Percentiles rank a stretch among this genome's conserved stretches.
Evolutionary conservation across 1,284 basidiomycete genomes (phyloP).

Genomic region (Ceratobasidium sp.): DNA sequence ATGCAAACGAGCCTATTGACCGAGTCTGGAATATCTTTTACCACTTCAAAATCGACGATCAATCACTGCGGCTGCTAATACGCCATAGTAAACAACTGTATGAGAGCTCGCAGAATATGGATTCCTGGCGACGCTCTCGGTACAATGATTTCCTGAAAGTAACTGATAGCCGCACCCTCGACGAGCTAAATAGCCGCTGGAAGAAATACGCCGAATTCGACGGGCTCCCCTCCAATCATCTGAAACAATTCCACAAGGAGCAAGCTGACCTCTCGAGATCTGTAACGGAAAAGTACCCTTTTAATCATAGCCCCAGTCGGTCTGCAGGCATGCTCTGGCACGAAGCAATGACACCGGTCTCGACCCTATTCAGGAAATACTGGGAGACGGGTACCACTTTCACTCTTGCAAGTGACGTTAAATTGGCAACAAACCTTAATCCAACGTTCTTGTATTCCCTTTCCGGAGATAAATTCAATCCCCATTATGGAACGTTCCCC

Average conservation of each 20-base stretch:
- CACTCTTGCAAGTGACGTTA: background rate
- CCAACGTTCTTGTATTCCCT: slow-evolving; percentile 20
- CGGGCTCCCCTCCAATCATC: background rate
- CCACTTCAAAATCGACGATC: slow-evolving; percentile 22
- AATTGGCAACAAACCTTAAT: background rate
- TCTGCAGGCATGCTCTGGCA: slow-evolving; percentile 15
- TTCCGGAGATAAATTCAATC: slow-evolving; percentile 12
- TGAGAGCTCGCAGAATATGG: background rate
- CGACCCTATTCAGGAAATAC: background rate
- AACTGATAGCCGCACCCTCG: background rate
- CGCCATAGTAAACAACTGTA: background rate
- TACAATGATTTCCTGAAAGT: slow-evolving; percentile 4
- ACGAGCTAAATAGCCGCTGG: slow-evolving; percentile 7
- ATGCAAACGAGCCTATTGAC: background rate
- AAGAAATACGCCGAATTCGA: slow-evolving; percentile 7
- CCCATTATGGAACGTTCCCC: slow-evolving; percentile 19
- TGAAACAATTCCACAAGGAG: background rate
- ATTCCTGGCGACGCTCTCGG: background rate
- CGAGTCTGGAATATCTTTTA: slow-evolving; percentile 19
- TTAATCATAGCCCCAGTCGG: background rate
- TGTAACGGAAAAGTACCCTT: background rate
- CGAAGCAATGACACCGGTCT: background rate
- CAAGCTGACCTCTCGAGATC: background rate
- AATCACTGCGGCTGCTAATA: background rate
- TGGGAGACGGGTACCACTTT: slow-evolving; percentile 15